Conservation (phyloP, 1,284 basidiomycete genomes). For the Mycena citricolor region DNA sequence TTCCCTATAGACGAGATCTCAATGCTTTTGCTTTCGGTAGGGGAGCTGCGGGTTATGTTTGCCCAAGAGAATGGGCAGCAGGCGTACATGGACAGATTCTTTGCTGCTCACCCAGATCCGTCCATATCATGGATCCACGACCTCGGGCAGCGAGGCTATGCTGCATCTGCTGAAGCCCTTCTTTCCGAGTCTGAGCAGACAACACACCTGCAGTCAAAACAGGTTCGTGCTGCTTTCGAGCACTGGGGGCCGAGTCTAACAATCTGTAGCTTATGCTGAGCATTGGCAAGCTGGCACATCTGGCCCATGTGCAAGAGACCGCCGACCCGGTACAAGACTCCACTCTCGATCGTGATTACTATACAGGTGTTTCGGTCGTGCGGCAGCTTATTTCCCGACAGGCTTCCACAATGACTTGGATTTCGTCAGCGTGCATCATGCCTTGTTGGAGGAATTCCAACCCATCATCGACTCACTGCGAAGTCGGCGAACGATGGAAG, state of each 20-base stretch:
- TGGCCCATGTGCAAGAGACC: slow-evolving; percentile 74
- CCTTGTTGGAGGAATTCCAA: slow-evolving; percentile 59
- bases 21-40: slow-evolving; percentile 39
- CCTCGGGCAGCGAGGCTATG: slow-evolving; percentile 69
- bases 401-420: slow-evolving; percentile 75
- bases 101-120: slow-evolving; percentile 61
- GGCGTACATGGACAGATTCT: slow-evolving; percentile 73
- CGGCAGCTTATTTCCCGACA: slow-evolving; percentile 33
- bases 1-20: background rate
- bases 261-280: slow-evolving; percentile 78
- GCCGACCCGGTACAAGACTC: slow-evolving; percentile 43
- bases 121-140: slow-evolving; percentile 91
- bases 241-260: slow-evolving; percentile 20
- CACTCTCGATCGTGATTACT: slow-evolving; percentile 50
- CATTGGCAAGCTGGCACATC: slow-evolving; percentile 84
- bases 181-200: slow-evolving; percentile 60
- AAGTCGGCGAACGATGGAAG: slow-evolving; percentile 62
- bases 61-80: slow-evolving; percentile 65
- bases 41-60: slow-evolving; percentile 74
- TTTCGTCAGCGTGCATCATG: slow-evolving; percentile 72
- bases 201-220: slow-evolving; percentile 63
- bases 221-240: slow-evolving; percentile 49
- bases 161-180: slow-evolving; percentile 65
- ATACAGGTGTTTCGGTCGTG: slow-evolving; percentile 1
- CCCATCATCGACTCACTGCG: slow-evolving; percentile 46